Base-by-base conservation (phyloP, 2,329 filamentous ascomycete species). In the Neonectria punicea region DNA sequence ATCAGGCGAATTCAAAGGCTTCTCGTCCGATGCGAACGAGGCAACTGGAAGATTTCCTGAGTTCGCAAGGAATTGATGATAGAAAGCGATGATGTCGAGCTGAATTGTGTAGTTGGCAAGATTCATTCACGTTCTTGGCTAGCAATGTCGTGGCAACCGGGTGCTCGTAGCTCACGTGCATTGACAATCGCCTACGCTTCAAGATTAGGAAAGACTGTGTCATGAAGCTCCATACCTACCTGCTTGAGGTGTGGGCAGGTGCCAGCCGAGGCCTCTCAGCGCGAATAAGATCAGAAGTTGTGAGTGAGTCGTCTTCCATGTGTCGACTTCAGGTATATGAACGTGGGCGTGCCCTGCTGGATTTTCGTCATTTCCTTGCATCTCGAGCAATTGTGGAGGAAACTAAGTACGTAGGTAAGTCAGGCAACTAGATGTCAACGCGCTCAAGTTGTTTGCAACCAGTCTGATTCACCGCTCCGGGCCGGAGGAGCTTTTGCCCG, bases 401-500 rank as follows among this genome's bases (percentile, higher is more conserved):
- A 25, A 25, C 25, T 6, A 25, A 25, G 5, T 25, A 6, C 5
- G 25, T 6, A 25, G 22, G 22, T 22, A 22, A 22, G 25, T 6
- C 25, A 25, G 25, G 25, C 5, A 25, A 25, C 25, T 6, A 25
- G 25, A 6, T 25, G 25, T 39, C 30, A 49, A 47, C 10, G 32
- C 10, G 4, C n/a, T 47, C 18, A 16, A 39, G 57, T 36, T 51
- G 30, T n/a, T 16, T 34, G 47, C 8, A 20, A 9, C 10, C 18
- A 20, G 16, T 30, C 8, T n/a, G 46, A n/a, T 13, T 28, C 22
- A 30, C 46, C 30, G n/a, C 18, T 54, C 58, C 58, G 58, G 58
- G 46, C 41, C 58, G 58, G 58, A 61, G 58, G 47, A 61, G 58
- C 58, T 61, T 61, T 61, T 55, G 41, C 58, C 58, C 58, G 58